phyloP scores from a whole-genome alignment of 2,329 filamentous ascomycete genomes.

The Sclerotinia glacialis region DNA sequence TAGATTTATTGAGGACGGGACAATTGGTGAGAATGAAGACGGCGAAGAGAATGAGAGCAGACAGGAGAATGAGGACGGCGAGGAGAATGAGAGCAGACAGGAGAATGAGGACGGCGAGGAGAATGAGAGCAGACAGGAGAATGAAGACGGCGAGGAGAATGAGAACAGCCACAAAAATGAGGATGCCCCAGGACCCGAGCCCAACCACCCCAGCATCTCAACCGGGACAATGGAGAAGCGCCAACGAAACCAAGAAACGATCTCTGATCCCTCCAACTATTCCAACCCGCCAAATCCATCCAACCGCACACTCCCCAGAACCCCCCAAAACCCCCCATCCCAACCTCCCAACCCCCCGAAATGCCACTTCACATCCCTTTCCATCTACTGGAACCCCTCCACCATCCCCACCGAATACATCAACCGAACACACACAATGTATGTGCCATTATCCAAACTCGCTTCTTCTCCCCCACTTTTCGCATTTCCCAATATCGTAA shows the following conservation, averaged over 20 bases:
- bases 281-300: no score
- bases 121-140: not conserved
- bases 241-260: not conserved
- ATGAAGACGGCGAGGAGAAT: not conserved
- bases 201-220: no score
- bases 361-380: not conserved
- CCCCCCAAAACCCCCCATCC: not conserved
- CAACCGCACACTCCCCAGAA: not conserved
- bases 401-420: not conserved
- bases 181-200: no score
- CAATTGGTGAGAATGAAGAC: not conserved
- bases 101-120: not conserved
- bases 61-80: not conserved
- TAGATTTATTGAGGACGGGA: not conserved
- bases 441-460: not conserved
- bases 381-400: not conserved
- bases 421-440: no score
- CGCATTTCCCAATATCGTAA: fast-evolving
- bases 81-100: not conserved
- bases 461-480: fast-evolving
- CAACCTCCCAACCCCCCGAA: fast-evolving
- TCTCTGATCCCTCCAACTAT: not conserved
- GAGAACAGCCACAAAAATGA: not conserved
- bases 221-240: not conserved
- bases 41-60: not conserved